These are phyloP conservation scores for Anthracocystis setariae DNA, from an alignment of 1,284 basidiomycete species.

Conservation along the genomic window DNA sequence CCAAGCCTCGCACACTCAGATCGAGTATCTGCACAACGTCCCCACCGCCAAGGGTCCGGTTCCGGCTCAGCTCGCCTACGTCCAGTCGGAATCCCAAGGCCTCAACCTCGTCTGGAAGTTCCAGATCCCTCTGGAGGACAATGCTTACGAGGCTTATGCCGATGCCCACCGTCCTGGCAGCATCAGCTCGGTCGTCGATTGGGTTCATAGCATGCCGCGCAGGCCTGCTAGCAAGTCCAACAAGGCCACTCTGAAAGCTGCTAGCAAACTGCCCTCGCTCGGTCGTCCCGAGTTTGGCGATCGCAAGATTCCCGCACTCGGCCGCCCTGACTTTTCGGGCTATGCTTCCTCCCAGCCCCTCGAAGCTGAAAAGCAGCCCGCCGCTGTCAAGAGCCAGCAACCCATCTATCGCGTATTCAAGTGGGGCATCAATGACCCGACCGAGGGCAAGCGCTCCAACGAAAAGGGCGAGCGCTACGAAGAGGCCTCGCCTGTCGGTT, in stretches of 20 bases:
- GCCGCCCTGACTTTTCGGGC: constrained; percentile 48
- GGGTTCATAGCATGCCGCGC: constrained; percentile 54
- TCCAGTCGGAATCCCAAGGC: constrained; percentile 41
- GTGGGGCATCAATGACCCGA: constrained; percentile 61
- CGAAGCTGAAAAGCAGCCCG: constrained; percentile 7
- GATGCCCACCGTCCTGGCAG: constrained; percentile 51
- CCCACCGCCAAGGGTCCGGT: constrained; percentile 58
- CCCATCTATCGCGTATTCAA: constrained; percentile 55
- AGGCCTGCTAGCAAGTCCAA: constrained; percentile 15
- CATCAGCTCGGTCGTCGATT: constrained; percentile 54
- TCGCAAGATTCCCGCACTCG: constrained; percentile 38
- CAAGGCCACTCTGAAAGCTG: constrained; percentile 12
- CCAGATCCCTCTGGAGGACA: constrained; percentile 57
- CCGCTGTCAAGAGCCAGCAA: constrained; percentile 28
- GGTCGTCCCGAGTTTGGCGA: constrained; percentile 29
- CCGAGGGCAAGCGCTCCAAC: constrained; percentile 53
- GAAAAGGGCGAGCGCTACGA: constrained; percentile 47
- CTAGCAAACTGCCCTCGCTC: constrained; percentile 16
- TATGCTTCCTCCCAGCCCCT: constrained; percentile 20
- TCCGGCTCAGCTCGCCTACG: constrained; percentile 55
- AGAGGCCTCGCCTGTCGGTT: constrained; percentile 50
- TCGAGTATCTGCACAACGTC: constrained; percentile 53
- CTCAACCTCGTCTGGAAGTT: constrained; percentile 57
- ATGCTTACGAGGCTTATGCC: constrained; percentile 58
- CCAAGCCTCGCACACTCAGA: constrained; percentile 40